phyloP scores from a whole-genome alignment of 352 stramenopile species.

The Pythium utonaiense region DNA sequence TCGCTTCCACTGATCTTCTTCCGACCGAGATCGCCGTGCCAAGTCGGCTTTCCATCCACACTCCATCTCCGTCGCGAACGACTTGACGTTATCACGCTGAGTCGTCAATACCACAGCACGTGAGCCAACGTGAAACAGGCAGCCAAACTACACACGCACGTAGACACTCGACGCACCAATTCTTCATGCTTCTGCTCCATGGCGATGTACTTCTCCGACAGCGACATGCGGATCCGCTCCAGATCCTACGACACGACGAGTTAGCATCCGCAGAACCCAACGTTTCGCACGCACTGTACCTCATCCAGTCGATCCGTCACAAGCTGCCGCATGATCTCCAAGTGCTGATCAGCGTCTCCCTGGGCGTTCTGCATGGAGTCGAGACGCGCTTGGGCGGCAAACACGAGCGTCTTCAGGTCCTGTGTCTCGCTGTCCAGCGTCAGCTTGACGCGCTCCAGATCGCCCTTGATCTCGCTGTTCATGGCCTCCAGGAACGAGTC shows the following conservation, averaged over 20 bases:
- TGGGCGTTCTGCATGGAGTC: constrained; percentile 38
- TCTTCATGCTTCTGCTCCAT: constrained; percentile 41
- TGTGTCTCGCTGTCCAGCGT: constrained; percentile 36
- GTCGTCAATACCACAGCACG: not conserved
- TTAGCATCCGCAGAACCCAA: not conserved
- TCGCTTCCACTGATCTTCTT: constrained; percentile 11
- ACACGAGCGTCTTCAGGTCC: constrained; percentile 50
- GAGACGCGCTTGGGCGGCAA: constrained; percentile 36
- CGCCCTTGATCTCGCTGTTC: constrained; percentile 29
- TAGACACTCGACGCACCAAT: constrained; percentile 29
- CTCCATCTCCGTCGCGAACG: constrained; percentile 20
- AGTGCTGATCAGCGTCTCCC: constrained; percentile 31
- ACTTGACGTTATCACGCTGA: constrained; percentile 15
- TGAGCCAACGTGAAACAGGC: not conserved
- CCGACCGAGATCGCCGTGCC: not conserved
- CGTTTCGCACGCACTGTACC: constrained; percentile 15
- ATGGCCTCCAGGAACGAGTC: constrained; percentile 40
- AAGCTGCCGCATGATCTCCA: constrained; percentile 40
- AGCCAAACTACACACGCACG: not conserved
- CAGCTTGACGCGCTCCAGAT: constrained; percentile 21
- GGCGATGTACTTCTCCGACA: constrained; percentile 56
- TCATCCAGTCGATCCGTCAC: constrained; percentile 43
- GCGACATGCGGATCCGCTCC: constrained; percentile 40
- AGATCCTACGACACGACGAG: constrained; percentile 35
- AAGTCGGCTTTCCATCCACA: constrained; percentile 17